These are phyloP conservation scores for Areca catechu DNA, from an alignment of 176 grass and related monocot species.

Conservation along the genomic window DNA sequence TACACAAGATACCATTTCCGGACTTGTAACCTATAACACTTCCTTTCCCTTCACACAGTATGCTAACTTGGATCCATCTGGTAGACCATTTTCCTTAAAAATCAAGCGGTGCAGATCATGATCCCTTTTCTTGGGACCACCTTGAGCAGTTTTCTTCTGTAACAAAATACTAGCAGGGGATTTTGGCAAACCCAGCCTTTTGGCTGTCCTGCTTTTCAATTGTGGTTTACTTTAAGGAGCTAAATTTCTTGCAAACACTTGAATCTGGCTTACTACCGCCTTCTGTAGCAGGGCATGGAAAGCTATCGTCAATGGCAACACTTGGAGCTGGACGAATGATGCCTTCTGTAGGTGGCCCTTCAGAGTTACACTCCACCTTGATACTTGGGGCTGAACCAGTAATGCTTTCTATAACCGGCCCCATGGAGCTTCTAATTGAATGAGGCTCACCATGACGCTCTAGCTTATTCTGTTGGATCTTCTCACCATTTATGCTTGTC, in stretches of 20 bases:
- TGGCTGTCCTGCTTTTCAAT: neutral
- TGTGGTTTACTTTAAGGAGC: slow-evolving; percentile 3
- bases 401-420: too few relatives aligned
- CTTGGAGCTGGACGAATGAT: slow-evolving; percentile 6
- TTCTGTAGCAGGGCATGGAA: neutral
- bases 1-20: neutral
- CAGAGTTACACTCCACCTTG: too few relatives aligned
- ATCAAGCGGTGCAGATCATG: slow-evolving; percentile 46
- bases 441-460: slow-evolving; percentile 8
- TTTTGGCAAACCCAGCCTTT: neutral
- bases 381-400: too few relatives aligned
- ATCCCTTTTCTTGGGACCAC: slow-evolving; percentile 17
- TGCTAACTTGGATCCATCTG: slow-evolving; percentile 50
- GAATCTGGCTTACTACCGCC: slow-evolving; percentile 1
- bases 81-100: slow-evolving; percentile 75
- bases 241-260: neutral
- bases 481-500: slow-evolving; percentile 1
- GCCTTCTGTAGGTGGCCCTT: too few relatives aligned
- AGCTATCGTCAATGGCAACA: neutral
- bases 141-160: neutral
- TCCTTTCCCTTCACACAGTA: slow-evolving; percentile 50
- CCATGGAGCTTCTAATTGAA: slow-evolving; percentile 11
- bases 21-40: neutral
- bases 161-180: neutral
- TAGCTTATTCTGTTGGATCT: neutral